Conservation (phyloP, 1,284 basidiomycete genomes). For the Marasmius oreades region DNA sequence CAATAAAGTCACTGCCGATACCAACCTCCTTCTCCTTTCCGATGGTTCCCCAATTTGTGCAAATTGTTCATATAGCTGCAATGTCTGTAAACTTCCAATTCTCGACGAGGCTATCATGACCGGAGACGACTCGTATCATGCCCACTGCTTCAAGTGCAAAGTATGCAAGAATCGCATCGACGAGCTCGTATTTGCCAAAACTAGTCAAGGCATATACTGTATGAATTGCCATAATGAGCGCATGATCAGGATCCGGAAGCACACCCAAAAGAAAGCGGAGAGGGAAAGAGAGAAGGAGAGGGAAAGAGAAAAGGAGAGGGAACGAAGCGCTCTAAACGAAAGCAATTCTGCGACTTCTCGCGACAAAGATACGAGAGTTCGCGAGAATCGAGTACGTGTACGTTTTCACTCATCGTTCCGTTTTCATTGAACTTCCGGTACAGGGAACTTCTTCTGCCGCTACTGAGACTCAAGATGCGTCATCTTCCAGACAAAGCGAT, state of each 20-base stretch:
- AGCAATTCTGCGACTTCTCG: constrained; percentile 41
- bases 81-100: constrained; percentile 87
- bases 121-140: constrained; percentile 97
- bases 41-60: constrained; percentile 97
- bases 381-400: constrained; percentile 37
- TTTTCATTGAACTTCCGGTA: neutral
- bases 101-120: constrained; percentile 99
- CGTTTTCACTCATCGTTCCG: neutral
- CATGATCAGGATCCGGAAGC: constrained; percentile 86
- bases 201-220: constrained; percentile 97
- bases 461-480: neutral
- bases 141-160: constrained; percentile 97
- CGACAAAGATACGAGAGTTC: constrained; percentile 29
- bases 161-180: constrained; percentile 94
- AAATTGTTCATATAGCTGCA: constrained; percentile 96
- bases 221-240: constrained; percentile 98
- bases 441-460: neutral
- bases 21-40: constrained; percentile 91
- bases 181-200: constrained; percentile 98
- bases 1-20: constrained; percentile 85
- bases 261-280: constrained; percentile 77
- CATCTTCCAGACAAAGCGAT: neutral
- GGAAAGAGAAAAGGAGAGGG: constrained; percentile 19
- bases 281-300: constrained; percentile 30
- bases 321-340: constrained; percentile 29